phyloP scores from a whole-genome alignment of 345 rosid species.

The Arabidopsis arenosa region DNA sequence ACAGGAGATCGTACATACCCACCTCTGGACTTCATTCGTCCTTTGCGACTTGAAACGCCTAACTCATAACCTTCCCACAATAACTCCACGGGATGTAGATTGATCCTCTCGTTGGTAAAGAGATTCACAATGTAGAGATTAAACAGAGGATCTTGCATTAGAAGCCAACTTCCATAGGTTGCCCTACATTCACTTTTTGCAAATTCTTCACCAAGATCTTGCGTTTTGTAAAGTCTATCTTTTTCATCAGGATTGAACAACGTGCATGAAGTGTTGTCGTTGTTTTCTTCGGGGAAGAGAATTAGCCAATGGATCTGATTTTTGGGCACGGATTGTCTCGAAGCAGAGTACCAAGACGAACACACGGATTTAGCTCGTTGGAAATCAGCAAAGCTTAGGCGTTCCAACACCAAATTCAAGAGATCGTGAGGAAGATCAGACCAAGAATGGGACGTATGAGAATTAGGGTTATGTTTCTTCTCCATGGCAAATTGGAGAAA shows the following conservation, averaged over 20 bases:
- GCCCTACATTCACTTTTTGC: neutral
- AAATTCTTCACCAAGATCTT: neutral
- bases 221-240: neutral
- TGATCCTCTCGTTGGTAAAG: neutral
- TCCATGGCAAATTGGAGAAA: neutral
- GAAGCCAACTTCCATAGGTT: constrained; percentile 6
- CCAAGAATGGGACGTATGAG: neutral
- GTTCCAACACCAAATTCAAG: neutral
- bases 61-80: no score
- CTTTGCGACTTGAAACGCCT: neutral
- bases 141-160: neutral
- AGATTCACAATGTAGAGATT: neutral
- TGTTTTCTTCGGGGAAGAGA: neutral
- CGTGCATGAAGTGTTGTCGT: neutral
- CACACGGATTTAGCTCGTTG: neutral
- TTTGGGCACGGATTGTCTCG: neutral
- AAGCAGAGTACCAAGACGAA: constrained; percentile 10
- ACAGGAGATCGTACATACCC: neutral
- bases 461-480: neutral
- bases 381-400: neutral
- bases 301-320: neutral
- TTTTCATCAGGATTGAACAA: constrained; percentile 11
- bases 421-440: neutral
- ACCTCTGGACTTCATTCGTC: neutral
- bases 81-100: neutral